Base-by-base conservation (phyloP, 257 asterid species). In the Solanum tarijense region DNA sequence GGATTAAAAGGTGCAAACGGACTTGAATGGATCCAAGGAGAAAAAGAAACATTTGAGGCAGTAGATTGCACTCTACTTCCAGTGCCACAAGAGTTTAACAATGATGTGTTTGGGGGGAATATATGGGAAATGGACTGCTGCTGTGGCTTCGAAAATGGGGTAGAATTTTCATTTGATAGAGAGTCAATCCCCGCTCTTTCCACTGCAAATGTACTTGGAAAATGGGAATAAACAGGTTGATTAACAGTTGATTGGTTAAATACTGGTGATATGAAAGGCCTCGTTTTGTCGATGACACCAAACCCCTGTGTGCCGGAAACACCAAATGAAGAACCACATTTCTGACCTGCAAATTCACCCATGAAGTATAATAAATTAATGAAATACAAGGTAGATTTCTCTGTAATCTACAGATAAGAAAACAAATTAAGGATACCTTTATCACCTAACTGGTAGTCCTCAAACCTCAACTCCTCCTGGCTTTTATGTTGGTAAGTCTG, bases 401-500 rank as follows among this genome's bases (percentile, higher is more conserved):
- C 14, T 78, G 62, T 4, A 7, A 31, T 39, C 55, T 21, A 36
- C 43, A 79, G 14, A 25, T 32, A 69, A 68, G 66, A 48, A 52
- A 69, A 39, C 7, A 39, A 32, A 29, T 87, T 83, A 88, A 79
- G 74, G 81, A 65, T 75, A 94, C 98, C 98, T 92, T 94, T 93
- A 88, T 91, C 94, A 69, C 93, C 93, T 36, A 83, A 82, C 86
- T 91, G 95, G 91, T 93, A 92, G 92, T 95, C 97, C 94, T 96
- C 62, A 52, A 52, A 52, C 62, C 62, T 52, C 0, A 52, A 52
- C 97, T 96, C 98, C 90, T 95, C 99, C 62, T 96, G 98, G 89
- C 93, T 95, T 90, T 96, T 94, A 29, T 91, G 92, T 90, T 91
- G 86, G 88, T 93, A 92, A 79, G 71, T 88, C 20, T 91, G 91